Conservation (phyloP, 2,329 filamentous ascomycete genomes). For the Phialophora chinensis region DNA sequence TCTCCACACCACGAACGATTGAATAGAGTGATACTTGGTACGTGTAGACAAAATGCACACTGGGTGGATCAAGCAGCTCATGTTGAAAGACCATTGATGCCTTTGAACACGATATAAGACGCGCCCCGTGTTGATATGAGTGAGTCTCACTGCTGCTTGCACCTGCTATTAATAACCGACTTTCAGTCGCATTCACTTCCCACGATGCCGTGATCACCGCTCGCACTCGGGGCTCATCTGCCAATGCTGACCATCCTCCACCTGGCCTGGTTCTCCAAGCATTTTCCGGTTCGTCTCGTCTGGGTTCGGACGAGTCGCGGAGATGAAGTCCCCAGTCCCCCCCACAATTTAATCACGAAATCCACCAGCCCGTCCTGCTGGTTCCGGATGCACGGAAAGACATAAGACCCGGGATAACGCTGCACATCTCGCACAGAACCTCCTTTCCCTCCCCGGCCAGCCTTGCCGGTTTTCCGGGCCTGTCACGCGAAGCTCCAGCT, state of each 20-base stretch:
- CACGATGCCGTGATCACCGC: not conserved
- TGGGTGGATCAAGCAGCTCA: not conserved
- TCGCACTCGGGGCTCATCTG: not conserved
- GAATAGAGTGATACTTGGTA: not conserved
- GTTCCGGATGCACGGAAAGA: not conserved
- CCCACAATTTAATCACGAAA: not conserved
- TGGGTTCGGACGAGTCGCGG: not conserved
- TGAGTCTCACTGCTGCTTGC: not conserved
- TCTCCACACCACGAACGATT: not conserved
- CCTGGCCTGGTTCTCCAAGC: not conserved
- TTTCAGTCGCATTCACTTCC: not conserved
- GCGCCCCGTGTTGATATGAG: not conserved
- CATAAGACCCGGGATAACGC: not conserved
- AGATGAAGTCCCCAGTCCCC: not conserved
- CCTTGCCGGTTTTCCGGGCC: not conserved
- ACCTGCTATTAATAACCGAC: not conserved
- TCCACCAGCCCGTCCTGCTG: not conserved
- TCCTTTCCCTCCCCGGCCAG: not conserved
- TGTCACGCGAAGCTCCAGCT: not conserved
- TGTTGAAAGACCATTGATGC: too few relatives aligned
- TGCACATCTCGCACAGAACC: not conserved
- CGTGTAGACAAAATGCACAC: not conserved
- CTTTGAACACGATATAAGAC: too few relatives aligned
- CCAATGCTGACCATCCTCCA: not conserved
- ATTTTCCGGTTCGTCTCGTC: not conserved